Evolutionary conservation across 2,329 filamentous ascomycete genomes (phyloP).

Genomic region (Aspergillus tamarii): DNA sequence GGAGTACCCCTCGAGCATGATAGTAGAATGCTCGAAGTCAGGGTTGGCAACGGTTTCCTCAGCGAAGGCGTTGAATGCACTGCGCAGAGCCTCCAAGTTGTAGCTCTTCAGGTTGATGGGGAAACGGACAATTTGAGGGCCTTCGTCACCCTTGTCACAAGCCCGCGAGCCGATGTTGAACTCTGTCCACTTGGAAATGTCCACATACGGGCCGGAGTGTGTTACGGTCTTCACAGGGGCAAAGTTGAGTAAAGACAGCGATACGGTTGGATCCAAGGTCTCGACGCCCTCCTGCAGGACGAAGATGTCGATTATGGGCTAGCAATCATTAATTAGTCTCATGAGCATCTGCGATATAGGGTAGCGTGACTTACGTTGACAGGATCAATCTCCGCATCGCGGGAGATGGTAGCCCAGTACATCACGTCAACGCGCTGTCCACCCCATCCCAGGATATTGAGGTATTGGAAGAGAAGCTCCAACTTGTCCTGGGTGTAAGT

Average conservation of each 20-base stretch:
- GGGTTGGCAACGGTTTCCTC: constrained; percentile 30
- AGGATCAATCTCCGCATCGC: constrained; percentile 5
- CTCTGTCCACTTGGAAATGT: constrained; percentile 46
- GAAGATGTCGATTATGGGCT: constrained; percentile 16
- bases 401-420: constrained; percentile 10
- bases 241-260: constrained; percentile 38
- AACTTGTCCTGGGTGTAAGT: constrained; percentile 11
- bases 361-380: constrained; percentile 12
- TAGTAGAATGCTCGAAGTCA: constrained; percentile 39
- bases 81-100: constrained; percentile 36
- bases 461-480: constrained; percentile 11
- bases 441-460: constrained; percentile 11
- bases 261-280: constrained; percentile 2
- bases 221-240: constrained; percentile 34
- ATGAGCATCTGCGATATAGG: no score
- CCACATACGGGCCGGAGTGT: constrained; percentile 43
- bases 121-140: constrained; percentile 40
- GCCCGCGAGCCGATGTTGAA: constrained; percentile 36
- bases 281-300: constrained; percentile 12
- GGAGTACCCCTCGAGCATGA: constrained; percentile 59
- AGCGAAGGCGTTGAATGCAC: constrained; percentile 39
- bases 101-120: constrained; percentile 45
- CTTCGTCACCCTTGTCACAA: constrained; percentile 42
- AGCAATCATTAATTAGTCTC: background rate
- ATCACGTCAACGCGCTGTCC: constrained; percentile 15